A percentile compares a stretch with the other conserved stretches of the same genome.
Conservation (phyloP, 1,284 basidiomycete genomes). For the Psilocybe mexicana region DNA sequence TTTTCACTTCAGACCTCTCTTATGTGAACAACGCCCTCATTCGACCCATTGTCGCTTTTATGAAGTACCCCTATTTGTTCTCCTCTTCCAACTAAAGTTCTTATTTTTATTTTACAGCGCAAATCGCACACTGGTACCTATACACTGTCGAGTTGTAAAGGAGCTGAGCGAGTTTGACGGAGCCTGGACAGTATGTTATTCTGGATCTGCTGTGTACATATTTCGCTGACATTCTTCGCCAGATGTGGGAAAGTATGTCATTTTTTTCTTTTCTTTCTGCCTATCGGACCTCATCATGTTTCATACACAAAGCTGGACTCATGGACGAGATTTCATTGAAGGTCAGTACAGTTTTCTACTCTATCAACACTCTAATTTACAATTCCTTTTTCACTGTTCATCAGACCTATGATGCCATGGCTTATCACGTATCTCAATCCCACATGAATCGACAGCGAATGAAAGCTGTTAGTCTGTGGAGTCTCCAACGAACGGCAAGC, state of each 20-base stretch:
- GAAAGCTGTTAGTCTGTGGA: conserved; percentile 77
- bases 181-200: conserved; percentile 77
- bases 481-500: conserved; percentile 50
- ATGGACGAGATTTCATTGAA: conserved; percentile 82
- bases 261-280: not conserved
- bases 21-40: conserved; percentile 96
- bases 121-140: conserved; percentile 89
- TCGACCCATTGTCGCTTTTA: conserved; percentile 96
- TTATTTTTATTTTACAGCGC: conserved; percentile 49
- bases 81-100: not conserved
- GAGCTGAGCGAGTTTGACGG: conserved; percentile 84
- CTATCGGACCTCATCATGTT: not conserved
- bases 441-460: conserved; percentile 83
- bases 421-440: conserved; percentile 86
- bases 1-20: conserved; percentile 85
- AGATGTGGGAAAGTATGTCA: conserved; percentile 84
- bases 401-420: conserved; percentile 86
- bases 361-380: no score
- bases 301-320: conserved; percentile 60
- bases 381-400: conserved; percentile 3
- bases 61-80: conserved; percentile 64
- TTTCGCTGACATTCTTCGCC: conserved; percentile 25
- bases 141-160: conserved; percentile 84
- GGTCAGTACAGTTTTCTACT: conserved; percentile 35
- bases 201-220: conserved; percentile 1